Percentiles rank a stretch among this genome's conserved stretches.
Conservation (phyloP, 208 protist species). For the Balamuthia mandrillaris region DNA sequence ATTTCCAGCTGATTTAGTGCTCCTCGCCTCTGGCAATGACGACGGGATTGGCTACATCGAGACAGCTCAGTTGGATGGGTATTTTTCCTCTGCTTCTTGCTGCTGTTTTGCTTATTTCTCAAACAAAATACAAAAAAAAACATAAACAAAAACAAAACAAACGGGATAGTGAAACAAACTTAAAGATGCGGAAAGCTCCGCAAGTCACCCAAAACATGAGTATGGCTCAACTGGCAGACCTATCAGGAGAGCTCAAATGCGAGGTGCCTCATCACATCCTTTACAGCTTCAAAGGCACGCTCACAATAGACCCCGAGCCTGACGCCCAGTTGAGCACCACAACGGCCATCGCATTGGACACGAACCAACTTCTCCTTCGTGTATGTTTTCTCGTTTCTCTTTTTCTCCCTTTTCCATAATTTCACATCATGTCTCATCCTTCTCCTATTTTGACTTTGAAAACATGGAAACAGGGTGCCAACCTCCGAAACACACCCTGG, state of each 20-base stretch:
- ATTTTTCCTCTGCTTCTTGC: background rate
- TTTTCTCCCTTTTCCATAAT: background rate
- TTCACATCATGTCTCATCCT: background rate
- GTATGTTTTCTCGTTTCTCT: background rate
- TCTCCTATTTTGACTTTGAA: background rate
- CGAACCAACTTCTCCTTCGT: constrained; percentile 1
- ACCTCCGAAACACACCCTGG: constrained; percentile 62
- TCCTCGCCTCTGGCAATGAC: constrained; percentile 45
- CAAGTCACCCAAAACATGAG: background rate
- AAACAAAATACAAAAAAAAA: background rate
- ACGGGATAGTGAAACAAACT: constrained; percentile 49
- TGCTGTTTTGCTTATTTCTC: background rate
- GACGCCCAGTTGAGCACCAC: background rate
- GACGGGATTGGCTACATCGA: constrained; percentile 64
- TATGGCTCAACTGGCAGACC: background rate
- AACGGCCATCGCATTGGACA: constrained; percentile 4
- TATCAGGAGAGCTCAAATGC: background rate
- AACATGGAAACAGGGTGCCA: constrained; percentile 1
- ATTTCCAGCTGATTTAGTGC: constrained; percentile 64
- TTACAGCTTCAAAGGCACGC: constrained; percentile 1
- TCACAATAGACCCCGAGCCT: no score
- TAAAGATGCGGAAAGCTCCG: constrained; percentile 42
- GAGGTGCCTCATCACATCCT: constrained; percentile 14
- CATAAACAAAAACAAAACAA: no score
- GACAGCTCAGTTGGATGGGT: constrained; percentile 62